Evolutionary conservation across 768 basidiomycete species (phyloP).

Genomic region (Cystofilobasidium bisporidii): DNA sequence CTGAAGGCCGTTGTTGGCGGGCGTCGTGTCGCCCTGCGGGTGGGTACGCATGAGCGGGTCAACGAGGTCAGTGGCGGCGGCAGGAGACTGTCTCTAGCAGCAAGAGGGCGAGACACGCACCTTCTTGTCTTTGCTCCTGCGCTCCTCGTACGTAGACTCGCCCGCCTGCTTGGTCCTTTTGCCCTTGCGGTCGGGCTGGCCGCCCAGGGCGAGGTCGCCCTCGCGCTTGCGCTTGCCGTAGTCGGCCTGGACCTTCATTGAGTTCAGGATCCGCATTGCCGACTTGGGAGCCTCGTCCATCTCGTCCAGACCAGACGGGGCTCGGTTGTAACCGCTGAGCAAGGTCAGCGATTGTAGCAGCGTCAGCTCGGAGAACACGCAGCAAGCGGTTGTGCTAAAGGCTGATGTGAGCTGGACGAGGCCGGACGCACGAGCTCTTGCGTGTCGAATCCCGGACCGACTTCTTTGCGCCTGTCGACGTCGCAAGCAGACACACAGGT

Average conservation of each 20-base stretch:
- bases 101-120: neutral
- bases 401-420: neutral
- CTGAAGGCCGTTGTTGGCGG: conserved; percentile 15
- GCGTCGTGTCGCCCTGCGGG: neutral
- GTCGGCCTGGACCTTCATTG: conserved; percentile 16
- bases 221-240: conserved; percentile 24
- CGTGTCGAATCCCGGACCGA: neutral
- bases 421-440: neutral
- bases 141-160: neutral
- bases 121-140: neutral
- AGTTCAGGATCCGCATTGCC: conserved; percentile 22
- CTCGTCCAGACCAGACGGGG: neutral
- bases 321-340: conserved; percentile 4
- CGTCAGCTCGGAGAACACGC: neutral
- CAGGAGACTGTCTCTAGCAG: neutral
- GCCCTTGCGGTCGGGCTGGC: neutral
- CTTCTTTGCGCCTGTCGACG: conserved; percentile 11
- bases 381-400: too few relatives aligned
- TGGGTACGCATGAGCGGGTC: neutral
- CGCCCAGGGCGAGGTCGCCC: neutral
- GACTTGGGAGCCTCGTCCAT: conserved; percentile 22
- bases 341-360: too few relatives aligned
- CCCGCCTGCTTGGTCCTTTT: neutral
- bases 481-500: neutral
- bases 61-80: neutral